Base-by-base conservation (phyloP, 345 rosid genomes). In the Durio zibethinus region DNA sequence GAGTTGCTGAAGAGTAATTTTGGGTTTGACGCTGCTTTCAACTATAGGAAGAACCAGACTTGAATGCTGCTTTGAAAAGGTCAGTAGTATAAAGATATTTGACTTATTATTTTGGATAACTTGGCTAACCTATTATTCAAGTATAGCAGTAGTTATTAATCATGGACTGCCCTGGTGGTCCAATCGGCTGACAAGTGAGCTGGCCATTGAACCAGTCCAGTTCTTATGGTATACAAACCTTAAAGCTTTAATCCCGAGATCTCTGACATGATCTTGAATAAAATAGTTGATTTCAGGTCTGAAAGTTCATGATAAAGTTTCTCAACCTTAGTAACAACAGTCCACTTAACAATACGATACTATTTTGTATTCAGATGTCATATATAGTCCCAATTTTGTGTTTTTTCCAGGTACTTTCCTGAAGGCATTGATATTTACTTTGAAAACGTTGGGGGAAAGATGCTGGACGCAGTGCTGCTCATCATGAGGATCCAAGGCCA, bases 1-100 rank as follows among this genome's bases (percentile, higher is more conserved):
- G 84, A 85, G 23, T 63, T 88, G 56, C 69, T 89, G 75, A 85
- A 78, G 83, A 81, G 73, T 56, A 85, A 85, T 80, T 75, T 88
- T 36, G 88, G 93, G 40, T 88, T 88, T 40, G 89, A 88, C 73
- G 87, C 79, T 62, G 91, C 91, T 76, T 89, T 89, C 87, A 88
- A 89, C 78, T 89, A 89, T 73, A 88, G 56, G 86, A 85, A 53
- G 90, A 85, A 71, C 56, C 31, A 1, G 74, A 86, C 59, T 54
- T 85, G 23, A 79, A 84, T 73, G 87, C 83, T 29, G 80, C 91
- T 75, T 59, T 89, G 76, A 86, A 89, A 77, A 86, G 90, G 93
- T 86, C 20, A 66, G 78, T 60, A 27, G 64, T n/a, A n/a, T n/a
- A n/a, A n/a, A n/a, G n/a, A n/a, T n/a, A n/a, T n/a, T n/a, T n/a